These are phyloP conservation scores for Candida peoriensis DNA, from an alignment of 805 yeast genomes.

Conservation along the genomic window DNA sequence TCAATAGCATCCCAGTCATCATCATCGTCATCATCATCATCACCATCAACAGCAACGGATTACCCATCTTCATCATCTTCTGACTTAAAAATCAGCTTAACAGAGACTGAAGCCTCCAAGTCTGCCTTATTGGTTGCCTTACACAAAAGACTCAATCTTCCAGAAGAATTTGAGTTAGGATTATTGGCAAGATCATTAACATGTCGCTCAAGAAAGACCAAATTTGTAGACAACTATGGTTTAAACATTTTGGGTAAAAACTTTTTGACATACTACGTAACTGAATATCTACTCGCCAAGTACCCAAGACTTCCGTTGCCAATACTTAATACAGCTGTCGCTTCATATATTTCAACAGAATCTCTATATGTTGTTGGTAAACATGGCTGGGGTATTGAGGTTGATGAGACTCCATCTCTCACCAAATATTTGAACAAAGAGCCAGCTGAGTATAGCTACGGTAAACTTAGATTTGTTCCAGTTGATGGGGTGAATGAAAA, in stretches of 20 bases:
- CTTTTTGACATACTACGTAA: constrained; percentile 66
- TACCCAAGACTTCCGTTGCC: constrained; percentile 90
- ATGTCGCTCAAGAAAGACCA: constrained; percentile 39
- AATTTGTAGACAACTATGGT: constrained; percentile 67
- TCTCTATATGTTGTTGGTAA: constrained; percentile 64
- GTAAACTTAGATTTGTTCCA: constrained; percentile 54
- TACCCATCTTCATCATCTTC: background rate
- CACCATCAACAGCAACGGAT: background rate
- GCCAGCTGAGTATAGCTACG: constrained; percentile 60
- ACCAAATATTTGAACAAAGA: constrained; percentile 67
- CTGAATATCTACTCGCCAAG: constrained; percentile 64
- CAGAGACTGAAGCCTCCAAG: constrained; percentile 48
- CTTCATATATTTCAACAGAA: constrained; percentile 65
- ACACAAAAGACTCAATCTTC: constrained; percentile 69
- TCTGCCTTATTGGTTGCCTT: constrained; percentile 75
- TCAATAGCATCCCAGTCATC: background rate
- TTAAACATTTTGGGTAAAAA: constrained; percentile 79
- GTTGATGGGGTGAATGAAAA: constrained; percentile 30
- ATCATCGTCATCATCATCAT: constrained; percentile 2
- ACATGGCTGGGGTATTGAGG: constrained; percentile 80
- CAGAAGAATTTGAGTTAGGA: constrained; percentile 49
- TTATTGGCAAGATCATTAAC: constrained; percentile 81
- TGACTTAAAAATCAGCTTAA: constrained; percentile 1
- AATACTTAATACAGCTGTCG: constrained; percentile 69
- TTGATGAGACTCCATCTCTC: constrained; percentile 58